These are phyloP conservation scores for Microsporum audouinii DNA, from an alignment of 2,329 filamentous ascomycete genomes.

Conservation along the genomic window DNA sequence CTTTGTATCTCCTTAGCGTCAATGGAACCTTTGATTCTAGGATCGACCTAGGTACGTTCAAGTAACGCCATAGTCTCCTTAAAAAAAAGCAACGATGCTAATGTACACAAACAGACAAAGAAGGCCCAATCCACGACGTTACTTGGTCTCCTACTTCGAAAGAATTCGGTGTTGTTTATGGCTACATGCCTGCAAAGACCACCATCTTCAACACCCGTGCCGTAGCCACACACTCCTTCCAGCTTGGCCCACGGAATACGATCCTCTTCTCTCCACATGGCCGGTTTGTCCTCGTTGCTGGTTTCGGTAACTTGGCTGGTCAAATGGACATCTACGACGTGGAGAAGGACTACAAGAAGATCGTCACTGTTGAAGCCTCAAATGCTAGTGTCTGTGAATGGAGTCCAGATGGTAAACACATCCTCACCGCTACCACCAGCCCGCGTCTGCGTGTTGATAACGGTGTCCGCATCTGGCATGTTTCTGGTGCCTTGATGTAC, in stretches of 20 bases:
- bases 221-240: conserved; percentile 71
- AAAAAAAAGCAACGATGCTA: conserved; percentile 5
- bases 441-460: conserved; percentile 94
- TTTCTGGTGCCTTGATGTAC: conserved; percentile 81
- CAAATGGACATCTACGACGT: conserved; percentile 97
- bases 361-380: conserved; percentile 86
- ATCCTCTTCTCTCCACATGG: conserved; percentile 90
- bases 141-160: conserved; percentile 97
- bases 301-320: conserved; percentile 92
- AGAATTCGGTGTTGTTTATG: conserved; percentile 95
- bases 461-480: conserved; percentile 89
- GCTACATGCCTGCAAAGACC: conserved; percentile 98
- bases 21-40: conserved; percentile 87
- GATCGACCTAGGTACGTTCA: conserved; percentile 54
- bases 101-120: conserved; percentile 55
- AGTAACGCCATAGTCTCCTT: background rate
- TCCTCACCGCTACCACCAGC: conserved; percentile 95
- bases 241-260: conserved; percentile 81
- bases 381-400: conserved; percentile 95
- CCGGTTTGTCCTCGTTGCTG: conserved; percentile 83
- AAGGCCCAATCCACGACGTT: conserved; percentile 95
- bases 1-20: conserved; percentile 84
- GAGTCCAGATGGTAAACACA: conserved; percentile 91
- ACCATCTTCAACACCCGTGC: conserved; percentile 93
- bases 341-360: conserved; percentile 83